Conservation (phyloP, 306 rosid species). For the Potentilla sterilis region DNA sequence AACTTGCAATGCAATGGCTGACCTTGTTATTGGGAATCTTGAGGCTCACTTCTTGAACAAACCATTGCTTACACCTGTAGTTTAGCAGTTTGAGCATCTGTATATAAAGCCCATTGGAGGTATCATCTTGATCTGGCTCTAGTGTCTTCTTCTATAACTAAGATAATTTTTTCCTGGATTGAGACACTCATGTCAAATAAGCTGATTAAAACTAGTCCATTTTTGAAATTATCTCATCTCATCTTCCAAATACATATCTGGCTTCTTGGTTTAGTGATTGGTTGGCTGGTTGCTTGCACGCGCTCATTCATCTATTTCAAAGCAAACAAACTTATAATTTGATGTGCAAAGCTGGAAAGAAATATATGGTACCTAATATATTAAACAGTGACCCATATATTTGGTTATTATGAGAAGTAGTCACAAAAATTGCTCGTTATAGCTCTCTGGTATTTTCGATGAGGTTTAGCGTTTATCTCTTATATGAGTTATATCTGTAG, state of each 20-base stretch:
- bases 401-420: no score
- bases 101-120: not conserved
- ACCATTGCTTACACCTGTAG: constrained; percentile 62
- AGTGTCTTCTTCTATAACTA: constrained; percentile 3
- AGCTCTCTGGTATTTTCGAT: no score
- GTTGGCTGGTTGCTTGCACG: not conserved
- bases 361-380: no score
- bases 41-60: constrained; percentile 80
- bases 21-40: constrained; percentile 65
- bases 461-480: no score
- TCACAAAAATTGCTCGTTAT: no score
- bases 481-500: no score
- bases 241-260: not conserved
- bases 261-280: not conserved
- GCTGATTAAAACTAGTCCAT: not conserved
- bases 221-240: not conserved
- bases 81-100: constrained; percentile 21
- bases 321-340: no score
- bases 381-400: no score
- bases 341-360: no score
- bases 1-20: constrained; percentile 73
- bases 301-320: not conserved
- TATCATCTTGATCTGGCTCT: not conserved
- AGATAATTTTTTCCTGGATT: constrained; percentile 10
- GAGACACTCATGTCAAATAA: not conserved